Conservation (phyloP, 306 rosid species). For the Alnus rubra region DNA sequence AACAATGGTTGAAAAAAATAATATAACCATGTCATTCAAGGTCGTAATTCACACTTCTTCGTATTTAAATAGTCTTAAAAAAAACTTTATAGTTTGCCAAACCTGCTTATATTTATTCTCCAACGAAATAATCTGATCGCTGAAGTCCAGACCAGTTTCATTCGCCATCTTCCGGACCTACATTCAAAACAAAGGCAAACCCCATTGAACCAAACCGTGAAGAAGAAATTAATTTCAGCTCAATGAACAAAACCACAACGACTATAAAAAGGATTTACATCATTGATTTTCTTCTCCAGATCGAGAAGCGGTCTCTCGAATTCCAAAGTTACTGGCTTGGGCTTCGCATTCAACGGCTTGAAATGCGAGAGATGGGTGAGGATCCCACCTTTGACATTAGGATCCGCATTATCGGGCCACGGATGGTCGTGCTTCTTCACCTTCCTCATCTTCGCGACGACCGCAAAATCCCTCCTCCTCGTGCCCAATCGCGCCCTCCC, state of each 20-base stretch:
- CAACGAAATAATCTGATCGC: constrained; percentile 70
- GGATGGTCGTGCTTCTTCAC: constrained; percentile 82
- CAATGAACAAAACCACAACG: neutral
- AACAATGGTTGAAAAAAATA: constrained; percentile 1
- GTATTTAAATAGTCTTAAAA: no score
- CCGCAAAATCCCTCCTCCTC: constrained; percentile 54
- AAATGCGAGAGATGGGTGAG: constrained; percentile 68
- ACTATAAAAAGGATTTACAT: constrained; percentile 42
- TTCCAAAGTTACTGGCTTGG: constrained; percentile 68
- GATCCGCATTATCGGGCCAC: constrained; percentile 85
- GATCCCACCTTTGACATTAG: constrained; percentile 79
- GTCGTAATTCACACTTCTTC: neutral
- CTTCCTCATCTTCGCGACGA: constrained; percentile 67
- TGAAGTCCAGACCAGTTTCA: constrained; percentile 90
- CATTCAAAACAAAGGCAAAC: constrained; percentile 27
- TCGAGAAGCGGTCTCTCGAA: constrained; percentile 79
- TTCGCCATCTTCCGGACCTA: constrained; percentile 87
- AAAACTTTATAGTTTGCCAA: constrained; percentile 15
- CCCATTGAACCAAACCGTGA: constrained; percentile 2
- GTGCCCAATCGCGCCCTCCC: constrained; percentile 54
- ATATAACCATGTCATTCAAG: neutral
- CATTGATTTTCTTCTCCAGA: constrained; percentile 80
- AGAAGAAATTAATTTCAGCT: neutral
- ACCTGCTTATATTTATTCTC: constrained; percentile 87
- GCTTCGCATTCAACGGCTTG: constrained; percentile 82